Percentiles rank a stretch among this genome's conserved stretches.
Conservation (phyloP, 164 flowering plant genomes). For the Annona cherimola region DNA sequence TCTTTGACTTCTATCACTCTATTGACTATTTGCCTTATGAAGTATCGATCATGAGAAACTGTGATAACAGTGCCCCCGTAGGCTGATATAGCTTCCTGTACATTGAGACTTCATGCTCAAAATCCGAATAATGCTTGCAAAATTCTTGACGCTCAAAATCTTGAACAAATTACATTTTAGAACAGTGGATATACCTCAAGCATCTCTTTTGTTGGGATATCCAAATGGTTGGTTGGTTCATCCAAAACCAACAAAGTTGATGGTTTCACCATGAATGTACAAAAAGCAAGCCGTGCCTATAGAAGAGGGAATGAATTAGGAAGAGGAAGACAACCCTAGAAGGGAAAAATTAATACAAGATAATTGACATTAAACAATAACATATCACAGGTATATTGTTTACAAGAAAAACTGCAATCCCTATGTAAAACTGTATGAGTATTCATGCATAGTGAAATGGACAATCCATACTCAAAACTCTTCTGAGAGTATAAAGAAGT, state of each 20-base stretch:
- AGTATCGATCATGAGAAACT: constrained; percentile 95
- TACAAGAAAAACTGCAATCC: too few relatives aligned
- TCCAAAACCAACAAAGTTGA: constrained; percentile 91
- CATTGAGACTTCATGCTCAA: neutral
- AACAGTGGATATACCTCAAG: constrained; percentile 63
- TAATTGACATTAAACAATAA: neutral
- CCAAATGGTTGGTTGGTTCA: constrained; percentile 98
- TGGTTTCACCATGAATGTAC: constrained; percentile 97
- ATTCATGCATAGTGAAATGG: too few relatives aligned
- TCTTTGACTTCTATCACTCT: constrained; percentile 90
- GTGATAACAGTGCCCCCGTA: constrained; percentile 87
- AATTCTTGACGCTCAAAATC: neutral
- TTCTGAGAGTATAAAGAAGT: neutral
- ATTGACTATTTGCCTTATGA: constrained; percentile 88
- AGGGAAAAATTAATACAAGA: neutral
- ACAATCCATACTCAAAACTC: too few relatives aligned
- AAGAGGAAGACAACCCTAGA: neutral
- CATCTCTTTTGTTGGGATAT: constrained; percentile 98
- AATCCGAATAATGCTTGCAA: neutral
- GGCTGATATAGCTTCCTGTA: constrained; percentile 88
- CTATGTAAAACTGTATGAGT: too few relatives aligned
- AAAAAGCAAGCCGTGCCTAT: constrained; percentile 94
- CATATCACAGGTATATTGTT: neutral
- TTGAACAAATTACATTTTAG: neutral
- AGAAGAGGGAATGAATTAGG: neutral